phyloP scores from a whole-genome alignment of 2,329 filamentous ascomycete species.

The Lachnum nothofagi region DNA sequence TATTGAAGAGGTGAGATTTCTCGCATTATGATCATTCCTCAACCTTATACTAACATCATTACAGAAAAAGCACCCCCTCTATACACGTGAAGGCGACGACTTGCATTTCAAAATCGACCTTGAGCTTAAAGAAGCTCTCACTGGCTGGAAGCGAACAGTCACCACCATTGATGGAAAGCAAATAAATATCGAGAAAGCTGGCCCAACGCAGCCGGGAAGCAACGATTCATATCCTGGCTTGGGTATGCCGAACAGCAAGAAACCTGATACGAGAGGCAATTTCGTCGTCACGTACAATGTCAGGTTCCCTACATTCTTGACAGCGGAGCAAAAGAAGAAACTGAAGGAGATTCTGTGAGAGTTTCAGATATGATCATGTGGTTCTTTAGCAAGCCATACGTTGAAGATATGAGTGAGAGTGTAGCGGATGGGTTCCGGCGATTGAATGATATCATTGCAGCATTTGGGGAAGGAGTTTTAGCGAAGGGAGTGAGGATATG shows the following conservation, averaged over 20 bases:
- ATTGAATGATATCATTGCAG: background rate
- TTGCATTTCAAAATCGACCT: constrained; percentile 74
- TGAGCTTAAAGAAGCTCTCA: constrained; percentile 86
- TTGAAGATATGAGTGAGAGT: background rate
- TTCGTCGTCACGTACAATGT: constrained; percentile 88
- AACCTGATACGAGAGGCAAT: constrained; percentile 75
- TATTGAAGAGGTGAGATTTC: constrained; percentile 72
- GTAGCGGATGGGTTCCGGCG: background rate
- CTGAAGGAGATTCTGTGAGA: constrained; percentile 69
- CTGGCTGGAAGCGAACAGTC: constrained; percentile 88
- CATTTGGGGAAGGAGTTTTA: background rate
- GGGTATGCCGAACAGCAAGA: constrained; percentile 96
- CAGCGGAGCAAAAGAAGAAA: constrained; percentile 70
- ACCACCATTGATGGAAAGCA: constrained; percentile 89
- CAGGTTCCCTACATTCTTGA: constrained; percentile 79
- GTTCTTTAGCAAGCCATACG: background rate
- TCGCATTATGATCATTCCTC: background rate
- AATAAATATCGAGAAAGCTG: constrained; percentile 70
- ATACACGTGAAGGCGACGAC: constrained; percentile 83
- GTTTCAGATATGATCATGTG: background rate
- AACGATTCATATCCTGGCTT: constrained; percentile 74
- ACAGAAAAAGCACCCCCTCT: constrained; percentile 81
- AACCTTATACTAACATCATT: constrained; percentile 37
- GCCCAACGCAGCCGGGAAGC: constrained; percentile 80
- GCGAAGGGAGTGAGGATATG: background rate